Conservation (phyloP, 345 rosid species). For the Ceriops tagal region DNA sequence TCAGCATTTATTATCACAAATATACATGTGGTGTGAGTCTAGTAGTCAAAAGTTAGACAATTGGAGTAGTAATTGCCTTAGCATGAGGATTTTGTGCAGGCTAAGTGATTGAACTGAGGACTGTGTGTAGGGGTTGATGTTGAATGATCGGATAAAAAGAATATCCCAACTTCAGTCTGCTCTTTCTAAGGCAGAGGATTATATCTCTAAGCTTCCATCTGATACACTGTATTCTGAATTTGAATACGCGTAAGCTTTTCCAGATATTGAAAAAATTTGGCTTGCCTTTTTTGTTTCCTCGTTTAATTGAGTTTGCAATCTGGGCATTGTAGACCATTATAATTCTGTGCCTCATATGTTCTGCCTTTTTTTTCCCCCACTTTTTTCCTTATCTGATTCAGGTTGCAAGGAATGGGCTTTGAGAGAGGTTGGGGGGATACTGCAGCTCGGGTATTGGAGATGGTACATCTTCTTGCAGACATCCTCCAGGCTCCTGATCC, state of each 20-base stretch:
- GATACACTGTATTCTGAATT: slow-evolving; percentile 71
- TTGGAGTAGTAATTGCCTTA: background rate
- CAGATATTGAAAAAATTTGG: background rate
- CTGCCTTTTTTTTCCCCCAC: background rate
- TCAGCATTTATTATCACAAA: background rate
- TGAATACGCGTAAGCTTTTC: slow-evolving; percentile 50
- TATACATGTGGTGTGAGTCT: background rate
- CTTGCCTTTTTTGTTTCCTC: background rate
- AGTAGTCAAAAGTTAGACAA: background rate
- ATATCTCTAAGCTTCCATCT: slow-evolving; percentile 64
- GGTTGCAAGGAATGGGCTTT: slow-evolving; percentile 92
- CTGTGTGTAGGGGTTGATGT: slow-evolving; percentile 66
- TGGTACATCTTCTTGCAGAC: slow-evolving; percentile 81
- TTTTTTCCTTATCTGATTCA: slow-evolving; percentile 14
- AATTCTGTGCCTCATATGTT: background rate
- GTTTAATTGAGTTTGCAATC: background rate
- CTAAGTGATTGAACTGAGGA: slow-evolving; percentile 14
- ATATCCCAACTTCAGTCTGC: slow-evolving; percentile 58
- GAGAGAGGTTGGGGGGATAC: slow-evolving; percentile 99
- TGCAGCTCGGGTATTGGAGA: slow-evolving; percentile 67
- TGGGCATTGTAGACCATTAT: background rate
- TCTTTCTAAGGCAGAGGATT: slow-evolving; percentile 82
- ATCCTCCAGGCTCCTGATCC: slow-evolving; percentile 99
- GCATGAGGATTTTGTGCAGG: slow-evolving; percentile 3
- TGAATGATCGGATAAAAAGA: slow-evolving; percentile 81